Evolutionary conservation across 345 rosid genomes (phyloP).

Genomic region (Brassica rapa): DNA sequence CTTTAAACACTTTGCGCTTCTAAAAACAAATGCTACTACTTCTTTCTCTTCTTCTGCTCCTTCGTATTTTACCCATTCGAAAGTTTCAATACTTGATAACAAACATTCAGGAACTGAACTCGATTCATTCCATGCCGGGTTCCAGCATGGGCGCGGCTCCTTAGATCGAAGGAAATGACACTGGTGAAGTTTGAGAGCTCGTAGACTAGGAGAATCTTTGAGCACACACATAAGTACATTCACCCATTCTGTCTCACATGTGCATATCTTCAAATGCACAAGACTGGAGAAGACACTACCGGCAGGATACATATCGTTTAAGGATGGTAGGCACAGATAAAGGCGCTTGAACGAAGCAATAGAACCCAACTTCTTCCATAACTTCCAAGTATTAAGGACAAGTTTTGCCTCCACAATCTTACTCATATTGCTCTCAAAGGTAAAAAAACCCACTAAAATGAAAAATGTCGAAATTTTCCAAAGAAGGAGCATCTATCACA

Average conservation of each 20-base stretch:
- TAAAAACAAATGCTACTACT: neutral
- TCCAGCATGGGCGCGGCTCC: neutral
- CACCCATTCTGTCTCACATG: slow-evolving; percentile 26
- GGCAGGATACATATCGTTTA: slow-evolving; percentile 8
- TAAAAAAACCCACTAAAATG: neutral
- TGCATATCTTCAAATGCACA: slow-evolving; percentile 18
- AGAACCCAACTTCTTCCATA: slow-evolving; percentile 12
- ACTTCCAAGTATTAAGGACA: neutral
- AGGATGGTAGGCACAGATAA: neutral
- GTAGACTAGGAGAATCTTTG: slow-evolving; percentile 13
- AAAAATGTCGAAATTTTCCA: neutral
- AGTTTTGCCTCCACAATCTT: slow-evolving; percentile 6
- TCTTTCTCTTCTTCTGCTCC: slow-evolving; percentile 24
- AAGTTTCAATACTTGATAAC: slow-evolving; percentile 1
- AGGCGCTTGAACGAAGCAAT: slow-evolving; percentile 5
- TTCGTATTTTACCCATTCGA: neutral
- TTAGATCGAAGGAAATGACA: neutral
- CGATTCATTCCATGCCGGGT: neutral
- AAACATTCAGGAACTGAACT: slow-evolving; percentile 11
- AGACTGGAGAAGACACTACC: slow-evolving; percentile 16
- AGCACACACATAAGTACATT: slow-evolving; percentile 22
- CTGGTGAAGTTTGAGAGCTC: neutral
- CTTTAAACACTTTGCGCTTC: neutral
- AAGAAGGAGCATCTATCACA: slow-evolving; percentile 28
- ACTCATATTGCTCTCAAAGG: neutral